Base-by-base conservation (phyloP, 192 early-diverging fungal genomes). In the Coemansia sp. region DNA sequence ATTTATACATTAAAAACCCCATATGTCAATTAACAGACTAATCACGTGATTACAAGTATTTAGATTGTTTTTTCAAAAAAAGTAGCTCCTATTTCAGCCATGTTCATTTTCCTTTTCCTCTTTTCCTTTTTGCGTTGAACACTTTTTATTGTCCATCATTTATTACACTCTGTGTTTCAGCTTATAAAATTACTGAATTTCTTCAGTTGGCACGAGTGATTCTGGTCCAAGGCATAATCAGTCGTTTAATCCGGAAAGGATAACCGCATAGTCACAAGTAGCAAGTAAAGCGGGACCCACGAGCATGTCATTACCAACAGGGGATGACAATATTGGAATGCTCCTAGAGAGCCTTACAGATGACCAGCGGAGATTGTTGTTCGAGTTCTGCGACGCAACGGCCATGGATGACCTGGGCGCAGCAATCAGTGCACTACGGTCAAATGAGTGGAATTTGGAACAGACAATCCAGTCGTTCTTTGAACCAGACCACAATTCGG, bases 391-490 rank as follows among this genome's bases (percentile, higher is more conserved):
- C 64, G 50, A 53, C 6, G 70, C 72, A 18, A 75, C 78, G 9
- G 68, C 56, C 23, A 15, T 26, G 18, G 67, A 72, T 7, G 63
- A 80, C 53, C 37, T 81, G 42, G 60, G 52, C 50, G 18, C 45
- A 19, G 78, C 78, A 8, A 49, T 72, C n/a, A 15, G 67, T 9
- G 64, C 72, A 26, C 56, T 81, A 8, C 49, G 43, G 54, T 68
- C 70, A 38, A 64, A 47, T 59, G 38, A 72, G n/a, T 81, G 78
- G 78, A 63, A 69, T 50, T 37, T 75, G 23, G 52, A 65, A 21
- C 60, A 68, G 58, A 70, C 78, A 21, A 47, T 75, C 13, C 73
- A 81, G 47, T 56, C 69, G 37, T 80, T 71, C 59, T 80, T 65
- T 21, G 72, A 80, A 69, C 69, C 77, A 8, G 65, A 48, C 13